Conservation (phyloP, 495 filamentous ascomycete genomes). For the Penicillium coprophilum region DNA sequence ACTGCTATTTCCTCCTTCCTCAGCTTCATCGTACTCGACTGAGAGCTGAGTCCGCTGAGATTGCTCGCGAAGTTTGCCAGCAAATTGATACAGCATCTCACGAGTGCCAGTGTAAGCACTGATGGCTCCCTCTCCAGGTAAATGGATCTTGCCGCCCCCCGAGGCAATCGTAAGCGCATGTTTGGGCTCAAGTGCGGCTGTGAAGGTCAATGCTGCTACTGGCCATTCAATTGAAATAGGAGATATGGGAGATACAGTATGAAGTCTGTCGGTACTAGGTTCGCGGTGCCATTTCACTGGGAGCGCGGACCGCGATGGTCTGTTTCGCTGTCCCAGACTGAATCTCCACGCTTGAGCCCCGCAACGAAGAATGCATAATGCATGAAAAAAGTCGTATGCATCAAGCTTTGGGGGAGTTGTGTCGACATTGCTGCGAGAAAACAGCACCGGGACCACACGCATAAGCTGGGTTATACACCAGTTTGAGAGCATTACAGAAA, state of each 20-base stretch:
- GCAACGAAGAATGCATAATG: not conserved
- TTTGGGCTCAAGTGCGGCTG: not conserved
- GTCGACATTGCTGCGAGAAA: not conserved
- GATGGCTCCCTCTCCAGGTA: not conserved
- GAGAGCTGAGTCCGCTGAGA: not conserved
- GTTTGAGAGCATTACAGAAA: not conserved
- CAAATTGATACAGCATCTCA: not conserved
- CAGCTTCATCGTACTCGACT: not conserved
- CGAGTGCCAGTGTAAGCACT: not conserved
- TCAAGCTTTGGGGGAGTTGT: not conserved
- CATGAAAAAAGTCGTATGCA: not conserved
- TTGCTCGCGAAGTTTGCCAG: not conserved
- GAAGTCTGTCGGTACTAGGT: not conserved
- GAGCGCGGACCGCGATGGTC: no score
- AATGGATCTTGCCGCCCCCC: not conserved
- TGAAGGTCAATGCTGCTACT: not conserved
- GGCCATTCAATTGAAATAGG: not conserved
- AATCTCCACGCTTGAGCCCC: no score
- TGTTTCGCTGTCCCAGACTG: no score
- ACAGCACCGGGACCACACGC: not conserved
- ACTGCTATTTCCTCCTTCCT: not conserved
- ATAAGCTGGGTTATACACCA: not conserved
- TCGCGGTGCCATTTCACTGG: not conserved
- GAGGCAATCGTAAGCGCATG: not conserved
- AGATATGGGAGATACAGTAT: not conserved